Evolutionary conservation across 2,329 filamentous ascomycete species (phyloP).

Genomic region (Talaromyces albobiverticillius): DNA sequence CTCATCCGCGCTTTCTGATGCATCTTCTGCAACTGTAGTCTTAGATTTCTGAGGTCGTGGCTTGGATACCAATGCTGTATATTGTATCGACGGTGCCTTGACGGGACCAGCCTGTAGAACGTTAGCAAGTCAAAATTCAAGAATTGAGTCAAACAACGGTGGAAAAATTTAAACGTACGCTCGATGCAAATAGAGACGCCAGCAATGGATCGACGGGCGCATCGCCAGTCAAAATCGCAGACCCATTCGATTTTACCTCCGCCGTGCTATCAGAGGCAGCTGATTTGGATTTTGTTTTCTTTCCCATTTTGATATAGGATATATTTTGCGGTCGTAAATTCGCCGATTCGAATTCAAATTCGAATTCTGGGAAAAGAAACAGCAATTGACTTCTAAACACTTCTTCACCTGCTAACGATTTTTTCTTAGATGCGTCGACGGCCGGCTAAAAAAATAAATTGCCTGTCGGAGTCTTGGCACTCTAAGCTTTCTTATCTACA

Average conservation of each 20-base stretch:
- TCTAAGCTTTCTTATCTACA: constrained; percentile 16
- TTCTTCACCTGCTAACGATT: neutral
- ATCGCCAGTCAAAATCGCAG: constrained; percentile 54
- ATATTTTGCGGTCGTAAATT: no score
- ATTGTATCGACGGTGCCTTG: constrained; percentile 30
- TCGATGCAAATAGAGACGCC: constrained; percentile 67
- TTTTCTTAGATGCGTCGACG: constrained; percentile 11
- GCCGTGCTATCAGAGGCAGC: constrained; percentile 20
- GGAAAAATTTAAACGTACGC: constrained; percentile 52
- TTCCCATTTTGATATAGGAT: neutral
- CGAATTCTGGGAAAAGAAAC: neutral
- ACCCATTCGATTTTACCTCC: constrained; percentile 18
- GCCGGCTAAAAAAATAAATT: constrained; percentile 5
- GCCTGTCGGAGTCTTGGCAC: constrained; percentile 12
- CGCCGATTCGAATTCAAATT: no score
- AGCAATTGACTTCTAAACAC: neutral
- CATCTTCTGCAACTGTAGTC: constrained; percentile 21
- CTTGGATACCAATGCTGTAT: constrained; percentile 21
- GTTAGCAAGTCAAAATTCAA: neutral
- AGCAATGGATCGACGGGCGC: constrained; percentile 66
- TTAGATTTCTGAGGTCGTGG: constrained; percentile 19
- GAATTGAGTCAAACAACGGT: neutral
- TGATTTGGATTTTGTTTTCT: constrained; percentile 25
- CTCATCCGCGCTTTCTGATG: constrained; percentile 30
- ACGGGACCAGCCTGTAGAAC: constrained; percentile 37